A percentile compares a stretch with the other conserved stretches of the same genome.
Evolutionary conservation across 116 monocot species (phyloP).

Genomic region (Cymodocea nodosa): DNA sequence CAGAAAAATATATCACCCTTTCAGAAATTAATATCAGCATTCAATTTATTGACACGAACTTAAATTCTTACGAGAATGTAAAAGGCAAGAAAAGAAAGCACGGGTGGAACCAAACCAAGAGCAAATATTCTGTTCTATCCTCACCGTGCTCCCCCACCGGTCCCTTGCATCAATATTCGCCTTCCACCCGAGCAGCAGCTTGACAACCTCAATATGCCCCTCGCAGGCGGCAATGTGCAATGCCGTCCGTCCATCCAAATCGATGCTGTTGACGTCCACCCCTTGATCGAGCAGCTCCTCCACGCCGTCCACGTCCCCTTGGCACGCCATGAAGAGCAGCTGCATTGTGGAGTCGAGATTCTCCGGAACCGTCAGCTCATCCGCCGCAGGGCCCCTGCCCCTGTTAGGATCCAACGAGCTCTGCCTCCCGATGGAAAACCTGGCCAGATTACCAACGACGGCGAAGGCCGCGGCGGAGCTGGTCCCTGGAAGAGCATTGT

Average conservation of each 20-base stretch:
- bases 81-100: no score
- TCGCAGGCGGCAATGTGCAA: constrained; percentile 84
- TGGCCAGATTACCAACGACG: constrained; percentile 1
- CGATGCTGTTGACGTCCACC: constrained; percentile 70
- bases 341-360: constrained; percentile 80
- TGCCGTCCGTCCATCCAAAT: constrained; percentile 81
- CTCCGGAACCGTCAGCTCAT: constrained; percentile 56
- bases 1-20: background rate
- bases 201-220: constrained; percentile 59
- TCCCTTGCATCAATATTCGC: constrained; percentile 79
- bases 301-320: constrained; percentile 48
- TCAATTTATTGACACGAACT: no score
- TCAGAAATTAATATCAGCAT: background rate
- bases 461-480: background rate
- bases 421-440: constrained; percentile 69
- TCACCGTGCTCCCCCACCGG: constrained; percentile 90
- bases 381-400: constrained; percentile 14
- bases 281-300: constrained; percentile 50
- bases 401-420: constrained; percentile 70
- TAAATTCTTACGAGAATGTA: no score
- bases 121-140: background rate
- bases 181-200: constrained; percentile 47
- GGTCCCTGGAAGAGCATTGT: background rate
- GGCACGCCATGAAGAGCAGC: constrained; percentile 67
- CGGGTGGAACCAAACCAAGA: background rate